Percentiles rank a stretch among this genome's conserved stretches.
phyloP scores from a whole-genome alignment of 371 early-diverging fungal species.

The Choanephora cucurbitarum region DNA sequence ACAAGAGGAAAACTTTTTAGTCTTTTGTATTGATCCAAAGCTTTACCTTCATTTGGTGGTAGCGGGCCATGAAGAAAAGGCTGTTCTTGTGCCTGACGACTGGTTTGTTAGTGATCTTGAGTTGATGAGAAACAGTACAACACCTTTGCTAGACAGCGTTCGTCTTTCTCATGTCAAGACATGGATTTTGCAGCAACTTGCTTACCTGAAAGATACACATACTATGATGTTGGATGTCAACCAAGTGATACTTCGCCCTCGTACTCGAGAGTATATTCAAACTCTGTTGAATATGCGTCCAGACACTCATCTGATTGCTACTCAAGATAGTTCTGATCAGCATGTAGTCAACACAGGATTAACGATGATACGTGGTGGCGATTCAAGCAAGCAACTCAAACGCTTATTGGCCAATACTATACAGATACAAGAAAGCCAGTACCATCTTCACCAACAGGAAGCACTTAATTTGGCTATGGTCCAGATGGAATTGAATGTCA shows the following conservation, averaged over 20 bases:
- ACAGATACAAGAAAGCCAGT: conserved; percentile 14
- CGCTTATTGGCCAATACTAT: conserved; percentile 15
- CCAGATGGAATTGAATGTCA: conserved; percentile 17
- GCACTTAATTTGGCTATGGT: conserved; percentile 22
- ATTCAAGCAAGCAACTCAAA: conserved; percentile 1
- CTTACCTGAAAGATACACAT: conserved; percentile 5
- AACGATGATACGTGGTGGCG: conserved; percentile 8
- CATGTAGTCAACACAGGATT: conserved; percentile 10
- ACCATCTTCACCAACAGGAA: conserved; percentile 12
- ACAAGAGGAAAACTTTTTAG: conserved; percentile 12
- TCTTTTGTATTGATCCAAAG: conserved; percentile 18
- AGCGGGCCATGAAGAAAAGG: conserved; percentile 20
- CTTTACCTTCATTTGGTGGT: conserved; percentile 21
- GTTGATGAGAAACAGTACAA: conserved; percentile 1
- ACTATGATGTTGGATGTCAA: conserved; percentile 21
- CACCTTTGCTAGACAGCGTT: conserved; percentile 1
- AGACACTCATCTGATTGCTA: conserved; percentile 22
- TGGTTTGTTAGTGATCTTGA: conserved; percentile 11
- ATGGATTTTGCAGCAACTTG: conserved; percentile 19
- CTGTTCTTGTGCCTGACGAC: conserved; percentile 15
- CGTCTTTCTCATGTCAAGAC: conserved; percentile 17
- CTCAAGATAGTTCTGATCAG: conserved; percentile 14
- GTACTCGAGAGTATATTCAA: conserved; percentile 21
- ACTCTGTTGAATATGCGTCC: conserved; percentile 17
- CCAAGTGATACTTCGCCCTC: conserved; percentile 14